These are phyloP conservation scores for Cyberlindnera samutprakarnensis DNA, from an alignment of 805 yeast species.

Conservation along the genomic window DNA sequence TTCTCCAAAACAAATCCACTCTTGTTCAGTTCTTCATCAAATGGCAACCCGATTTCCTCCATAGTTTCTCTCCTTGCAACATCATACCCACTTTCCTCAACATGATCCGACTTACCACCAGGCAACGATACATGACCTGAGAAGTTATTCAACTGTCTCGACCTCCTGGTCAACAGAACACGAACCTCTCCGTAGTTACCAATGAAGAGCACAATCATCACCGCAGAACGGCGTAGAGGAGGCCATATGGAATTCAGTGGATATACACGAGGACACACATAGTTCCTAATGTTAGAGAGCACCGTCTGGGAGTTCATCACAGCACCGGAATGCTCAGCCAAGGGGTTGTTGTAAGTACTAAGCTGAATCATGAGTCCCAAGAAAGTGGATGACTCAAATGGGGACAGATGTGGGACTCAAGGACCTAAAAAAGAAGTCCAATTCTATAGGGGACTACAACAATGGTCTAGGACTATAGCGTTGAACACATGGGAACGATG, in stretches of 20 bases:
- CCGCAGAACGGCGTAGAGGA: conserved; percentile 64
- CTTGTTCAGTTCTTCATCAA: conserved; percentile 34
- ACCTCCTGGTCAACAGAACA: conserved; percentile 73
- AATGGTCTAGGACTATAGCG: no score
- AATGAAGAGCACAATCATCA: conserved; percentile 62
- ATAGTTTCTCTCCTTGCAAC: conserved; percentile 77
- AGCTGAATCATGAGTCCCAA: no score
- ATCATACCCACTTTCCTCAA: conserved; percentile 57
- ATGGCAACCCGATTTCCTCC: conserved; percentile 77
- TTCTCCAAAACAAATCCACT: conserved; percentile 55
- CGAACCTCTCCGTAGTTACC: conserved; percentile 71
- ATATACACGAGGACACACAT: conserved; percentile 10
- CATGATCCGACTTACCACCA: conserved; percentile 83
- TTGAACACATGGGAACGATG: no score
- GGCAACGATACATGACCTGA: conserved; percentile 92
- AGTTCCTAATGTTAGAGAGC: conserved; percentile 13
- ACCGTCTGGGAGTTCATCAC: conserved; percentile 9
- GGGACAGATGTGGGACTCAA: no score
- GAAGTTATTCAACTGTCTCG: conserved; percentile 60
- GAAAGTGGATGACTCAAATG: no score
- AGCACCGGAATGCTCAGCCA: no score
- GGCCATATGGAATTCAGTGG: conserved; percentile 63
- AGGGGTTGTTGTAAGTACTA: no score
- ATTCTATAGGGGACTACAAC: no score
- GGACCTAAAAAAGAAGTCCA: no score